phyloP scores from a whole-genome alignment of 352 stramenopile genomes.

The Elongisporangium undulatum region DNA sequence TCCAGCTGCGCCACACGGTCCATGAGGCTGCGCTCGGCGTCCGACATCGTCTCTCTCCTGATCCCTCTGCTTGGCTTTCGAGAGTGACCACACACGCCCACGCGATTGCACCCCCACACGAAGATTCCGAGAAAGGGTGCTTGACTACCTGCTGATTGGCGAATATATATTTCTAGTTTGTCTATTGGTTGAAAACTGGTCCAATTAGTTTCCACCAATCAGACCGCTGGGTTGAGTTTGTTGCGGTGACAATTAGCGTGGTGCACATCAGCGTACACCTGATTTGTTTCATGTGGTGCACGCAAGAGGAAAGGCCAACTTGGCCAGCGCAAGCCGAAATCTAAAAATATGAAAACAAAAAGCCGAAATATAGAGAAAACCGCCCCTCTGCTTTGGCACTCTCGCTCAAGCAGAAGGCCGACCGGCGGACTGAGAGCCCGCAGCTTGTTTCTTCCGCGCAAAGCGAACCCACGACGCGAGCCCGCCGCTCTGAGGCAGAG shows the following conservation, averaged over 20 bases:
- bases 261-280: not conserved
- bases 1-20: slow-evolving; percentile 41
- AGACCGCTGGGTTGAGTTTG: too few species aligned
- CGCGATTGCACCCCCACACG: not conserved
- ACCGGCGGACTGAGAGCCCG: not conserved
- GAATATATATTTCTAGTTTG: not conserved
- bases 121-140: slow-evolving; percentile 1
- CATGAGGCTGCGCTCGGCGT: slow-evolving; percentile 20
- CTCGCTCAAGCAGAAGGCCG: not conserved
- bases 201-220: too few species aligned
- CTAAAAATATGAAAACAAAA: not conserved
- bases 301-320: not conserved
- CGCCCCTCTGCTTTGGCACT: not conserved
- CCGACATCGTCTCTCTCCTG: slow-evolving; percentile 13
- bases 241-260: not conserved
- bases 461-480: not conserved
- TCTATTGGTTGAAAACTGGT: not conserved
- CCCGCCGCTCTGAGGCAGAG: not conserved
- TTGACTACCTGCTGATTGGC: not conserved
- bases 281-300: not conserved
- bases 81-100: not conserved
- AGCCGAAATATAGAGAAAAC: not conserved
- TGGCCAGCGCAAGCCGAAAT: not conserved
- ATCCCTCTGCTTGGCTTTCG: slow-evolving; percentile 5
- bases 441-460: not conserved